phyloP scores from a whole-genome alignment of 2,329 filamentous ascomycete species.

The Apiospora phragmitis region DNA sequence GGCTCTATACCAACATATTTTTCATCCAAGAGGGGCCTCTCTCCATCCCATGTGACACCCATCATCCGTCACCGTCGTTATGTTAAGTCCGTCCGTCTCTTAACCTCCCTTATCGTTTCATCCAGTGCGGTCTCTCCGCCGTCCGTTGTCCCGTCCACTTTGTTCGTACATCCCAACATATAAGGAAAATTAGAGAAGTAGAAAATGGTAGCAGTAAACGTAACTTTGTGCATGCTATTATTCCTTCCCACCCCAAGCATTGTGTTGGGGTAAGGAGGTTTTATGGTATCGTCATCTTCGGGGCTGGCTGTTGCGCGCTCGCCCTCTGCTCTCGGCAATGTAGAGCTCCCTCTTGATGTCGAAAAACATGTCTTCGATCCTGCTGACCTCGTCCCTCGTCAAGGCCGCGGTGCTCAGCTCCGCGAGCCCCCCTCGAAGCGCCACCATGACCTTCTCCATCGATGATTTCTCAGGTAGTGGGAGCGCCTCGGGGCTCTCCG shows the following conservation, averaged over 20 bases:
- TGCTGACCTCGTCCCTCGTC: conserved; percentile 64
- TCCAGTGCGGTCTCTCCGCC: background rate
- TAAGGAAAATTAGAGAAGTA: background rate
- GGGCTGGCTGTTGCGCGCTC: conserved; percentile 12
- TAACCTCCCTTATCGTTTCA: background rate
- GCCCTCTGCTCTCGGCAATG: conserved; percentile 63
- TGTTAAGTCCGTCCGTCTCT: background rate
- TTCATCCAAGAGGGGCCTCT: background rate
- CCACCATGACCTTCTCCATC: conserved; percentile 51
- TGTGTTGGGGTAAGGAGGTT: background rate
- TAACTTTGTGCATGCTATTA: background rate
- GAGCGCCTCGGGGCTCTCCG: conserved; percentile 17
- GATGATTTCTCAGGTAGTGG: conserved; percentile 30
- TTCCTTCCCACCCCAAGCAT: background rate
- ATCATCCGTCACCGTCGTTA: background rate
- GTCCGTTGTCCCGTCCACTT: background rate
- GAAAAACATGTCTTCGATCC: conserved; percentile 77
- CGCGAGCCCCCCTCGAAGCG: conserved; percentile 56
- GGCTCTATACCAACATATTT: background rate
- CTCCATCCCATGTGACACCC: background rate
- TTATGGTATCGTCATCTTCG: background rate
- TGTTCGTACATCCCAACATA: background rate
- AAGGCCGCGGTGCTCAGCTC: conserved; percentile 61
- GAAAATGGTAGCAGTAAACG: background rate
- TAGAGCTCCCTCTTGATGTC: conserved; percentile 75